Evolutionary conservation across 192 early-diverging fungal species (phyloP), one percentile per base, ranked within the genome.

Genomic region (Lobosporangium transversale): DNA sequence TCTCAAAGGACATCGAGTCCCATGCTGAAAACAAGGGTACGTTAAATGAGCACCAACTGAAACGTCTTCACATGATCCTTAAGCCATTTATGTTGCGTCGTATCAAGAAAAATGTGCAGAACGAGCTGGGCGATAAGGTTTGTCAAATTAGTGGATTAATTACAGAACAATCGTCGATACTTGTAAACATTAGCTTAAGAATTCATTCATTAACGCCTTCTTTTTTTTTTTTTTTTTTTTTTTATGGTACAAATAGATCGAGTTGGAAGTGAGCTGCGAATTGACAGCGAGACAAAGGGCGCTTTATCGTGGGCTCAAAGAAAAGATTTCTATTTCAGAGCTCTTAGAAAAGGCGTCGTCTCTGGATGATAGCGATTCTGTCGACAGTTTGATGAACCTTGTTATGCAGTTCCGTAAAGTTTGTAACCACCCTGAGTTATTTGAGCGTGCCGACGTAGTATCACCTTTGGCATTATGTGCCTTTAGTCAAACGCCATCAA

Each of bases 381-480:
- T 89, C 48, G 91, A 93, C 66, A 93, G 88, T 65, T 83, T 96
- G 71, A 94, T 94, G 93, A 96, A 96, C 63, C 65, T 96, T 59
- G 93, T 97, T n/a, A 94, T 94, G 93, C 93, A 94, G 76, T 92
- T 94, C 85, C 90, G 93, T 67, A 94, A 94, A 71, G 92, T 94
- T 31, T 93, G 92, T 71, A 94, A 93, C 57, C 93, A 94, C 80
- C 93, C 93, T 1, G 93, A 94, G 71, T 70, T 94, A 36, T 93
- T 94, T 84, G 93, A 93, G 74, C 88, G 94, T 33, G 93, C 92
- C 3, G 90, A 93, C 61, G 92, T 94, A n/a, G 78, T 86, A 8
- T 82, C 89, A 1, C 94, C 94, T 2, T 85, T 89, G 59, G 79
- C 89, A 8, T 79, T 87, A 9, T 89, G 88, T 56, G 55, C 66